Percentiles rank a stretch among this genome's conserved stretches.
Conservation (phyloP, 768 basidiomycete species). For the Kwoniella newhampshirensis region DNA sequence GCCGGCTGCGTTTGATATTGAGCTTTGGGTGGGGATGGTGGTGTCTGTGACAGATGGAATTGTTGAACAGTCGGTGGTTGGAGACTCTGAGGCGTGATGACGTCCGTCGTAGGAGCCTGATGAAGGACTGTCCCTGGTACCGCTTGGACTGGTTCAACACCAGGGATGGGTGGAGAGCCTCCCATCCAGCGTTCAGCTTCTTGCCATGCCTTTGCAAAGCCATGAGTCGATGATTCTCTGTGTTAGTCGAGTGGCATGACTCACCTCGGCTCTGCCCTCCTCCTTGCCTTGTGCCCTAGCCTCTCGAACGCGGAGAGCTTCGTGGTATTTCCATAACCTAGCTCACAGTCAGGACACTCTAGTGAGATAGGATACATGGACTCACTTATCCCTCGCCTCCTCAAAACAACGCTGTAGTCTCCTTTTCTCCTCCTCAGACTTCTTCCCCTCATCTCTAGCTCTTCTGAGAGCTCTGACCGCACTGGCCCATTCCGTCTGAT, state of each 20-base stretch:
- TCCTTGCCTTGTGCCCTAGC: constrained; percentile 48
- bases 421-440: constrained; percentile 49
- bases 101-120: constrained; percentile 28
- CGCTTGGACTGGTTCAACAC: constrained; percentile 40
- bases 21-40: constrained; percentile 9
- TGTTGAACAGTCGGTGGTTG: constrained; percentile 11
- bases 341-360: not conserved
- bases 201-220: constrained; percentile 43
- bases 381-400: constrained; percentile 48
- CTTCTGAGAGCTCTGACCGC: constrained; percentile 48
- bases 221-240: constrained; percentile 9
- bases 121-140: constrained; percentile 39
- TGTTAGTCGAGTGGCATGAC: constrained; percentile 4
- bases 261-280: constrained; percentile 48
- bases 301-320: constrained; percentile 45
- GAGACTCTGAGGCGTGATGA: constrained; percentile 4
- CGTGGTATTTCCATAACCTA: constrained; percentile 48
- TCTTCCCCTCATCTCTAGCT: constrained; percentile 49
- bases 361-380: not conserved
- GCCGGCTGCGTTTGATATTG: constrained; percentile 8
- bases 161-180: constrained; percentile 47
- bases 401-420: constrained; percentile 44
- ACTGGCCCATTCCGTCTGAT: constrained; percentile 45
- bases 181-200: constrained; percentile 52
- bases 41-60: constrained; percentile 15